phyloP scores from a whole-genome alignment of 495 filamentous ascomycete genomes.

The Aspergillus haitiensis region DNA sequence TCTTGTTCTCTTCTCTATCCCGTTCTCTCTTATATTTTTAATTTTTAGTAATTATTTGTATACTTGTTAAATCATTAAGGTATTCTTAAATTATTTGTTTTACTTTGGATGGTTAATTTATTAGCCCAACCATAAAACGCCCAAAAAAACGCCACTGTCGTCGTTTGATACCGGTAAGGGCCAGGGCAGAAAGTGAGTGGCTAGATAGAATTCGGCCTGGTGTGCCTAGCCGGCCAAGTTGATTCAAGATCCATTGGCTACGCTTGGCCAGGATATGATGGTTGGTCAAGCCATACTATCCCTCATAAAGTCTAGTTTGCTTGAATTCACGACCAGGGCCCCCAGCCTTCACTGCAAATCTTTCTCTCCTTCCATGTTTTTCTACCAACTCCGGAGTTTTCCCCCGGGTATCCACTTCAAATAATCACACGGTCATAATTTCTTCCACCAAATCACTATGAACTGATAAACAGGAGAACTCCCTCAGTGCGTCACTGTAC shows the following conservation, averaged over 20 bases:
- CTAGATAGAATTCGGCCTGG: background rate
- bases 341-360: background rate
- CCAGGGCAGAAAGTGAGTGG: background rate
- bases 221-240: constrained; percentile 3
- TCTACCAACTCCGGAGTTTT: background rate
- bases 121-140: background rate
- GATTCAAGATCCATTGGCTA: constrained; percentile 6
- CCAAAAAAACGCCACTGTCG: background rate
- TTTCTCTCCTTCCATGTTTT: background rate
- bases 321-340: background rate
- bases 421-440: background rate
- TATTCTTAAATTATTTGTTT: background rate
- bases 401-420: background rate
- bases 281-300: constrained; percentile 1
- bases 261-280: background rate
- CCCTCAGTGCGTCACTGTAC: background rate
- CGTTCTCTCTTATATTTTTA: background rate
- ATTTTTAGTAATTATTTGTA: background rate
- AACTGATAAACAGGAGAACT: background rate
- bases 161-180: background rate
- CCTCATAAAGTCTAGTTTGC: background rate
- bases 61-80: no score
- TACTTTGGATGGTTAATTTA: background rate
- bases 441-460: no score
- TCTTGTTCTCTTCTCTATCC: no score